Percentiles rank a stretch among this genome's conserved stretches.
Evolutionary conservation across 2,329 filamentous ascomycete genomes (phyloP).

Genomic region (Hymenoscyphus salicellus): DNA sequence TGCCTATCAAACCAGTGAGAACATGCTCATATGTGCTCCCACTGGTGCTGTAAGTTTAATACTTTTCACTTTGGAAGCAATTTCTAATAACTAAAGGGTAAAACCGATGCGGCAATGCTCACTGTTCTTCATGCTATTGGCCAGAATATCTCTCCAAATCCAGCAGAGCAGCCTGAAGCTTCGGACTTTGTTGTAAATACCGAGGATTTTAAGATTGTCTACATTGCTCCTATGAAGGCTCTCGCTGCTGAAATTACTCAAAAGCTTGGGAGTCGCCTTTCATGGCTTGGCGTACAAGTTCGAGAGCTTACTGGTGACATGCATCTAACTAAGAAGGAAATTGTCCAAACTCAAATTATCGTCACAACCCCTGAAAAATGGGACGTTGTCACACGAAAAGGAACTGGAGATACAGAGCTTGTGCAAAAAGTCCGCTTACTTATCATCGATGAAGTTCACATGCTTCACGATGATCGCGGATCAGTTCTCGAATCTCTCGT

Average conservation of each 20-base stretch:
- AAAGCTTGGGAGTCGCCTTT: conserved; percentile 85
- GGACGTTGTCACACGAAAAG: conserved; percentile 97
- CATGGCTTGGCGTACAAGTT: conserved; percentile 89
- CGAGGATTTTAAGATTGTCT: conserved; percentile 96
- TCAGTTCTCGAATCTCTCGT: conserved; percentile 95
- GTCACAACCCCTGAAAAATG: conserved; percentile 99
- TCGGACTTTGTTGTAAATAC: conserved; percentile 77
- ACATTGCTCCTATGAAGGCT: conserved; percentile 98
- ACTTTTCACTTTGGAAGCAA: neutral
- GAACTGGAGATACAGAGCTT: conserved; percentile 92
- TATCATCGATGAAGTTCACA: conserved; percentile 98
- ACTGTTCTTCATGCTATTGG: conserved; percentile 88
- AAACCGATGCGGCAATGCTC: conserved; percentile 97
- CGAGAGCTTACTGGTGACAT: conserved; percentile 97
- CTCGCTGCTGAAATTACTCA: conserved; percentile 93
- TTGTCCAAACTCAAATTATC: conserved; percentile 94
- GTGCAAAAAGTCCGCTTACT: conserved; percentile 95
- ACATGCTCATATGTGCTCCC: conserved; percentile 97
- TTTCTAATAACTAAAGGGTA: conserved; percentile 57
- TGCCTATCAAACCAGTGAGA: conserved; percentile 92
- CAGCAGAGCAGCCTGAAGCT: conserved; percentile 68
- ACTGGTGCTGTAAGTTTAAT: conserved; percentile 71
- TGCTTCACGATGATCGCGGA: conserved; percentile 97
- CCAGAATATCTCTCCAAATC: conserved; percentile 79
- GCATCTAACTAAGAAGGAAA: conserved; percentile 96